Conservation (phyloP, 208 protist genomes). For the Acanthamoeba culbertsoni region DNA sequence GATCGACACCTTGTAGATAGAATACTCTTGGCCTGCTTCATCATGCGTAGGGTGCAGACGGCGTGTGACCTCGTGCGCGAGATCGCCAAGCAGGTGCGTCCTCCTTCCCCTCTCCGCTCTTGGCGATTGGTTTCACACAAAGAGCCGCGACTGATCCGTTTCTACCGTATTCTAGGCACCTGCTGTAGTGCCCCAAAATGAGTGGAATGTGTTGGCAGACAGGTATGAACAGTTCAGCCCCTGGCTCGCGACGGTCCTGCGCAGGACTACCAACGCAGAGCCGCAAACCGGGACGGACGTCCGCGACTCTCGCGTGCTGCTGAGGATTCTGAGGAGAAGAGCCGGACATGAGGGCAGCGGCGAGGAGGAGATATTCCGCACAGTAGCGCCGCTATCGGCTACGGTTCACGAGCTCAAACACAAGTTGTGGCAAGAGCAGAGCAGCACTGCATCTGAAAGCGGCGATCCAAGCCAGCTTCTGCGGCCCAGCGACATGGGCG, state of each 20-base stretch:
- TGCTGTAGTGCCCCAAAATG: neutral
- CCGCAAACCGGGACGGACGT: neutral
- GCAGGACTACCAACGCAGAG: neutral
- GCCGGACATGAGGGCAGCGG: neutral
- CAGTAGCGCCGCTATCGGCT: neutral
- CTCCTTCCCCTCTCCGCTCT: neutral
- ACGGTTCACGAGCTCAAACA: constrained; percentile 22
- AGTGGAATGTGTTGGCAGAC: neutral
- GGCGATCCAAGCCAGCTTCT: neutral
- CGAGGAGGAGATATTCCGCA: constrained; percentile 9
- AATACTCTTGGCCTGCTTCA: constrained; percentile 11
- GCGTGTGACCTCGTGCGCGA: neutral
- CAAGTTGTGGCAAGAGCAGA: constrained; percentile 47
- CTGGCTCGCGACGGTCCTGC: neutral
- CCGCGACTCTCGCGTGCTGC: neutral
- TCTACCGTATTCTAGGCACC: neutral
- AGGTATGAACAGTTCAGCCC: neutral
- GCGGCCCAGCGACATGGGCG: constrained; percentile 18
- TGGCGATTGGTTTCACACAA: neutral
- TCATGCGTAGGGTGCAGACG: neutral
- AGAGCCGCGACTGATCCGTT: neutral
- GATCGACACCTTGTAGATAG: constrained; percentile 15
- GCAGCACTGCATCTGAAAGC: neutral
- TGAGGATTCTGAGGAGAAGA: neutral
- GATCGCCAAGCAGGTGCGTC: neutral